Conservation (phyloP, 176 grass and related monocot species). For the Ampelocalamus luodianensis region DNA sequence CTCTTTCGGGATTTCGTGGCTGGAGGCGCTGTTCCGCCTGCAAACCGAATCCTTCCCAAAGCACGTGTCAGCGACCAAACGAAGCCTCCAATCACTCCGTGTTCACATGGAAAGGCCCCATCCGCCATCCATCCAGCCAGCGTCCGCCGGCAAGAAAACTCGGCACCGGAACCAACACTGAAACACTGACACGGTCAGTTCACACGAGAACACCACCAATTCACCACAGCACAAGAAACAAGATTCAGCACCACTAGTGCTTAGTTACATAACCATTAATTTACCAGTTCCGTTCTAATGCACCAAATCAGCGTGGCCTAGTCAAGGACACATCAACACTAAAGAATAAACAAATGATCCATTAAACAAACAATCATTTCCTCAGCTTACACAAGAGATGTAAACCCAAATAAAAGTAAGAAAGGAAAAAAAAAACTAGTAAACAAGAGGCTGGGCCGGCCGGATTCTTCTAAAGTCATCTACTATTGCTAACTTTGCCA, state of each 20-base stretch:
- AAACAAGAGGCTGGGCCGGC: constrained; percentile 33
- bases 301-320: constrained; percentile 33
- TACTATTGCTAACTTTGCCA: neutral
- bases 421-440: neutral
- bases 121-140: neutral
- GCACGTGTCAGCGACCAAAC: constrained; percentile 17
- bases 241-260: neutral
- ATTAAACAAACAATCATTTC: constrained; percentile 47
- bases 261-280: neutral
- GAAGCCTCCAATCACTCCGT: neutral
- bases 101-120: constrained; percentile 9
- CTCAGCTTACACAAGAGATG: constrained; percentile 40
- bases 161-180: neutral
- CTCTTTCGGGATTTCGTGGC: neutral
- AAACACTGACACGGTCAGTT: neutral
- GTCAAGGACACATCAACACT: constrained; percentile 14
- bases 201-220: neutral
- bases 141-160: neutral
- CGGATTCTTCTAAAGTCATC: neutral
- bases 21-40: neutral
- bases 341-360: constrained; percentile 57
- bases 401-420: constrained; percentile 23
- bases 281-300: neutral
- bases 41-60: neutral
- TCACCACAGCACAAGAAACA: neutral